Base-by-base conservation (phyloP, 495 filamentous ascomycete species). In the Hypoxylon subgilvum region DNA sequence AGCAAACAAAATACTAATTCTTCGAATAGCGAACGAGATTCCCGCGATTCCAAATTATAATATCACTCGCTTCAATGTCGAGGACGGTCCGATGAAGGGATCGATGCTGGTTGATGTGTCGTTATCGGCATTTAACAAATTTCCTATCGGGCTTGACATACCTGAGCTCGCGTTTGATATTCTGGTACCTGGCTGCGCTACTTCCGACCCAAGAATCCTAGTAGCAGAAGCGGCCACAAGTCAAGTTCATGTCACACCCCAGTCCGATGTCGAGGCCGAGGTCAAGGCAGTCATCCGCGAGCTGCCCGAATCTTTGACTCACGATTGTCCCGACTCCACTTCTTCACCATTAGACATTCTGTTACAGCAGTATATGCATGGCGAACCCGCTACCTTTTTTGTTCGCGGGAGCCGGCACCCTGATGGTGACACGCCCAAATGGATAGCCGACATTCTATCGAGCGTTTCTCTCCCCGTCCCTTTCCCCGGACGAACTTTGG, bases 291-390 rank as follows among this genome's bases (percentile, higher is more conserved):
- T 90, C 28, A 81, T 97, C 39, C 77, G 75, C 18, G 76, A 85
- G 36, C 74, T 98, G 8, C 89, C 94, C 2, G 79, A 88, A 30
- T 71, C 82, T 13, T 75, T 98, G 21, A 88, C 83, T 7, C 77
- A 71, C 5, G 74, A 74, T 16, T 98, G 94, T 58, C 94, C 94
- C 0, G 77, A 85, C 36, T 84, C 84, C 6, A 73, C 85, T 13
- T 84, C 82, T 9, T 97, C 94, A 0, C 93, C 94, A 1, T 77
- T 98, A 46, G 94, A 98, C 65, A 74, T 82, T n/a, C 76, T 98
- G 13, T 79, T 98, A 21, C 84, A 82, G 12, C 84, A 83, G 50
- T 98, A 94, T 69, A 84, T 97, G 43, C 82, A 89, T 53, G 92
- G 92, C 32, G 74, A 86, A 19, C 76, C 86, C 27, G 89, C 86